Evolutionary conservation across 768 basidiomycete genomes (phyloP).

Genomic region (Tephrocybe sp.): DNA sequence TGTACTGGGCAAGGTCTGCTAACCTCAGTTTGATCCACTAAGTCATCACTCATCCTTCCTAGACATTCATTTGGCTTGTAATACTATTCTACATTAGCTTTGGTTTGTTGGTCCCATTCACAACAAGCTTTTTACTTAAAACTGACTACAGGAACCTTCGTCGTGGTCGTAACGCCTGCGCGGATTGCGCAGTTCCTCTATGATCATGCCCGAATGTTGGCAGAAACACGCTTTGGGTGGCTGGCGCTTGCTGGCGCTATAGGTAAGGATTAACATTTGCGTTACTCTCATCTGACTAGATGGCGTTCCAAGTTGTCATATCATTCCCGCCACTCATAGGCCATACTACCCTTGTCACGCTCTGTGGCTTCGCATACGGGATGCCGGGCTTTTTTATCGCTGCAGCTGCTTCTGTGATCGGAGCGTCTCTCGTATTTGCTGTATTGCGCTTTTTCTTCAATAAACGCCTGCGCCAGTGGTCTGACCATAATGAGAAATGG

Average conservation of each 20-base stretch:
- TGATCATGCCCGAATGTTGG: constrained; percentile 63
- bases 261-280: constrained; percentile 33
- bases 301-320: constrained; percentile 38
- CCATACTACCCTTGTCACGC: constrained; percentile 61
- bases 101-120: constrained; percentile 24
- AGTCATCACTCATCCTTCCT: constrained; percentile 5
- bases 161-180: constrained; percentile 58
- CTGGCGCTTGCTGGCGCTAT: constrained; percentile 50
- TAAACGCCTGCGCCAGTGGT: constrained; percentile 56
- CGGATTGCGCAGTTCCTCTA: constrained; percentile 71
- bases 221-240: constrained; percentile 62
- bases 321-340: constrained; percentile 67
- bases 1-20: constrained; percentile 52
- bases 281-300: background rate
- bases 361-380: constrained; percentile 86
- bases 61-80: constrained; percentile 63
- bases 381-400: constrained; percentile 74
- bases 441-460: constrained; percentile 60
- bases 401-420: constrained; percentile 57
- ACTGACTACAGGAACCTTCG: constrained; percentile 31
- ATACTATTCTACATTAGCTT: constrained; percentile 54
- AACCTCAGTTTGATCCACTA: constrained; percentile 1
- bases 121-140: background rate
- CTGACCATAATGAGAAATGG: constrained; percentile 69
- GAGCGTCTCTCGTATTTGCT: constrained; percentile 63